Percentiles rank a stretch among this genome's conserved stretches.
These are phyloP conservation scores for Chloris gayana DNA, from an alignment of 176 grass and related monocot genomes.

Conservation along the genomic window DNA sequence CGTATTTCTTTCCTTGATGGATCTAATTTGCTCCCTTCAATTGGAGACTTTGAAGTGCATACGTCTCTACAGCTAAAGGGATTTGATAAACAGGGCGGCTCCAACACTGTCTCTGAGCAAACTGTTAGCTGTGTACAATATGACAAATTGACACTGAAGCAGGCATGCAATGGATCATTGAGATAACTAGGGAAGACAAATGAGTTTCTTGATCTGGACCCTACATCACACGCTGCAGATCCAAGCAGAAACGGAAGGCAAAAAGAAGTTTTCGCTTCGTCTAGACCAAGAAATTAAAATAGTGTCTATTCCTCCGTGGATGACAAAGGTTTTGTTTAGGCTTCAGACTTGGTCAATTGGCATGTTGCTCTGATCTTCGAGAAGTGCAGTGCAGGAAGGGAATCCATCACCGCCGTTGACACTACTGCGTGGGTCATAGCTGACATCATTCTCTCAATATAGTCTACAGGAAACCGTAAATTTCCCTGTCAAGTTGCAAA, in stretches of 20 bases:
- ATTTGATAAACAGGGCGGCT: slow-evolving; percentile 25
- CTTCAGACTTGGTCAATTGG: background rate
- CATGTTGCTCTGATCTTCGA: background rate
- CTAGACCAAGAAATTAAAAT: background rate
- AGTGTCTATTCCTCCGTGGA: background rate
- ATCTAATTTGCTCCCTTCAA: background rate
- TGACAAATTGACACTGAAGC: slow-evolving; percentile 34
- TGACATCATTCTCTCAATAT: slow-evolving; percentile 6
- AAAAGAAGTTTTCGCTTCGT: background rate
- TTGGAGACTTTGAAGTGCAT: background rate
- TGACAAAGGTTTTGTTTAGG: background rate
- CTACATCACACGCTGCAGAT: slow-evolving; percentile 7
- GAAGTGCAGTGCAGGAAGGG: background rate
- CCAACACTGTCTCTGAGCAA: background rate
- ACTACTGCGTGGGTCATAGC: background rate
- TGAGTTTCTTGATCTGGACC: slow-evolving; percentile 11
- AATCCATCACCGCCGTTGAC: slow-evolving; percentile 10
- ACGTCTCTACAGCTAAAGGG: slow-evolving; percentile 8
- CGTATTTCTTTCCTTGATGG: background rate
- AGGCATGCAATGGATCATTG: slow-evolving; percentile 9
- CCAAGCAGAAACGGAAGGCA: slow-evolving; percentile 15
- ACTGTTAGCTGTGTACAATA: background rate
- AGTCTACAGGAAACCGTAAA: background rate
- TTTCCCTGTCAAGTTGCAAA: background rate
- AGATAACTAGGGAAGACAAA: slow-evolving; percentile 17